Conservation (phyloP, 345 rosid genomes). For the Corymbia maculata region DNA sequence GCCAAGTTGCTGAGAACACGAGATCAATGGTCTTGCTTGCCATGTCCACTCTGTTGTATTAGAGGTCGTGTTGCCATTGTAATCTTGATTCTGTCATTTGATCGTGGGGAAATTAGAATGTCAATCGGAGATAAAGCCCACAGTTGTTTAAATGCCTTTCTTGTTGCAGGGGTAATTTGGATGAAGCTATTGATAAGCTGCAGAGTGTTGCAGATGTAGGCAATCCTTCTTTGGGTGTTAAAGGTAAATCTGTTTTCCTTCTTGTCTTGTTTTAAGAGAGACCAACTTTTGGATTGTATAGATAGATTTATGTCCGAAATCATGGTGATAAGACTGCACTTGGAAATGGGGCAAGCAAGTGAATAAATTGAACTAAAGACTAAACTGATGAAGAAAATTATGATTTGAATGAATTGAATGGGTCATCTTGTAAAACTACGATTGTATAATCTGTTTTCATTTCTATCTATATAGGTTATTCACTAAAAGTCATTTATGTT, state of each 20-base stretch:
- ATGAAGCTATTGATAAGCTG: slow-evolving; percentile 64
- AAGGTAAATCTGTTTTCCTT: slow-evolving; percentile 27
- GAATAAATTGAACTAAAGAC: too few relatives aligned
- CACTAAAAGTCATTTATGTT: not conserved
- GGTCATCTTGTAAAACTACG: not conserved
- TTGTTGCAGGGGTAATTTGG: slow-evolving; percentile 38
- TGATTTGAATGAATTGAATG: too few relatives aligned
- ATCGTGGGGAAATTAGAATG: not conserved
- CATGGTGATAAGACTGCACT: too few relatives aligned
- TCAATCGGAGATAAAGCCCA: not conserved
- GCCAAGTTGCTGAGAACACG: slow-evolving; percentile 37
- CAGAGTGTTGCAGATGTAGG: slow-evolving; percentile 20
- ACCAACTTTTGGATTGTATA: not conserved
- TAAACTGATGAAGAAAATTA: too few relatives aligned
- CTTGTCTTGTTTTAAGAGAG: not conserved
- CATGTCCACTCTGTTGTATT: slow-evolving; percentile 62
- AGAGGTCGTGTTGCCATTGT: slow-evolving; percentile 29
- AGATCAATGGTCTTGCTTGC: slow-evolving; percentile 66
- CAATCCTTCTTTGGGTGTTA: slow-evolving; percentile 28
- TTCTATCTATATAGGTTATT: not conserved
- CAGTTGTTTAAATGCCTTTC: not conserved
- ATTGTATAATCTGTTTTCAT: too few relatives aligned
- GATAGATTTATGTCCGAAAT: not conserved
- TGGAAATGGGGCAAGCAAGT: too few relatives aligned
- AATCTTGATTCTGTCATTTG: not conserved